Evolutionary conservation across 768 basidiomycete genomes (phyloP), one percentile per base, ranked within the genome.

Genomic region (Lentinus tigrinus): DNA sequence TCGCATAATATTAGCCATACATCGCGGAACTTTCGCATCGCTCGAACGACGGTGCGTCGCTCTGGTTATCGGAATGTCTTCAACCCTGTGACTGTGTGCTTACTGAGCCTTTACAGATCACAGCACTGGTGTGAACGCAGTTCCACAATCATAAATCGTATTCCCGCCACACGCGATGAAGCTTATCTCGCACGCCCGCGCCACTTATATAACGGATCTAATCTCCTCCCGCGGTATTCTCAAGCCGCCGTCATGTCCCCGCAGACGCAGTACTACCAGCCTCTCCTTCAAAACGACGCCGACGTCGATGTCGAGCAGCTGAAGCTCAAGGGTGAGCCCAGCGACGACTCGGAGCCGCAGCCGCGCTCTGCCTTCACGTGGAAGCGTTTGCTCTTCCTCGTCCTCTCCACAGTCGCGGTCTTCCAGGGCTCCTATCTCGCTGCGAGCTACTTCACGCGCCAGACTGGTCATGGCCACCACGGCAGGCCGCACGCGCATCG

Each of bases 371-470:
- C 21, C 21, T 46, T 26, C 23, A 23, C 43, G 6, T 46, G 43
- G 43, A 60, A 56, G 27, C 59, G 59, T 49, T 21, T 52, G 31
- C 54, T 60, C 42, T 51, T 60, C 26, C 42, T 55, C 24, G 9
- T 60, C 19, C 46, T 56, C 17, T 36, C 49, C 14, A n/a, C 51
- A 6, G 49, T 46, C 7, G 40, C 59, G 17, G 23, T 60, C 54
- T 55, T 60, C 47, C 54, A 56, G 37, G 34, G 36, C 21, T 28
- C 54, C 19, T 60, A 39, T 23, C 24, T 60, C 53, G 53, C 53
- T 6, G 42, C 55, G 34, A n/a, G 50, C 36, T 24, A 46, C 24
- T 19, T 23, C 9, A 24, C 21, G 21, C 43, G 21, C 24, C 3
- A 43, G 2, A 10, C 50, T 23, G 3, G 31, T 31, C 31, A 31